phyloP scores from a whole-genome alignment of 345 rosid genomes.

The Carallia brachiata region DNA sequence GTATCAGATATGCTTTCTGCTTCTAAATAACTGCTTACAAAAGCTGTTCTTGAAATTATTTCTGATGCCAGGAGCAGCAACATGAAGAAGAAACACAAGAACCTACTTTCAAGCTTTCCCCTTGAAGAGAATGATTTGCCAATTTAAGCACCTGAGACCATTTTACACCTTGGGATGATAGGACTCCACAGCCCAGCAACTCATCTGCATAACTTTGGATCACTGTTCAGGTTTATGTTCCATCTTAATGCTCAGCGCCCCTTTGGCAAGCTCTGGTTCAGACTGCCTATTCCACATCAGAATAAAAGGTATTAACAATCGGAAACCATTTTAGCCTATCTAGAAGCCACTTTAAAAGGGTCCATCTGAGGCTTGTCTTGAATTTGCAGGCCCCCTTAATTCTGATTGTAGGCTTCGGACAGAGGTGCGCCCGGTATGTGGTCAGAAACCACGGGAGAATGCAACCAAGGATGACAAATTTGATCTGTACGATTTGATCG shows the following conservation, averaged over 20 bases:
- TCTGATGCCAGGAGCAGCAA: slow-evolving; percentile 19
- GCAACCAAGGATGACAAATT: too few relatives aligned
- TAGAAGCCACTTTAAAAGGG: too few relatives aligned
- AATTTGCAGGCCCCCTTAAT: too few relatives aligned
- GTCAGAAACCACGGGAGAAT: too few relatives aligned
- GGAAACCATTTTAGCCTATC: too few relatives aligned
- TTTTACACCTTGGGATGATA: slow-evolving; percentile 25
- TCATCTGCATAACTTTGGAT: neutral
- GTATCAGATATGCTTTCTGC: slow-evolving; percentile 36
- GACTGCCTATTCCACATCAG: slow-evolving; percentile 13
- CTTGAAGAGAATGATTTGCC: slow-evolving; percentile 41
- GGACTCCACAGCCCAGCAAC: slow-evolving; percentile 36
- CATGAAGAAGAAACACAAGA: neutral
- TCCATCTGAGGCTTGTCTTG: too few relatives aligned
- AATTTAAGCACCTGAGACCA: slow-evolving; percentile 39
- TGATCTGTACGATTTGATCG: too few relatives aligned
- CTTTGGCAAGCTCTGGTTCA: slow-evolving; percentile 34
- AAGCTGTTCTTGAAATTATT: slow-evolving; percentile 49
- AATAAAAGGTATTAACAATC: neutral
- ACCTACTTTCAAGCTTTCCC: slow-evolving; percentile 36
- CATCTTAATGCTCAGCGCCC: slow-evolving; percentile 31
- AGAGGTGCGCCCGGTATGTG: too few relatives aligned
- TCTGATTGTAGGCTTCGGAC: too few relatives aligned
- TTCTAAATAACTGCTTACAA: slow-evolving; percentile 46
- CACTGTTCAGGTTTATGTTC: slow-evolving; percentile 6